Percentiles rank a stretch among this genome's conserved stretches.
phyloP scores from a whole-genome alignment of 2,329 filamentous ascomycete genomes.

The Scytalidium sp. region DNA sequence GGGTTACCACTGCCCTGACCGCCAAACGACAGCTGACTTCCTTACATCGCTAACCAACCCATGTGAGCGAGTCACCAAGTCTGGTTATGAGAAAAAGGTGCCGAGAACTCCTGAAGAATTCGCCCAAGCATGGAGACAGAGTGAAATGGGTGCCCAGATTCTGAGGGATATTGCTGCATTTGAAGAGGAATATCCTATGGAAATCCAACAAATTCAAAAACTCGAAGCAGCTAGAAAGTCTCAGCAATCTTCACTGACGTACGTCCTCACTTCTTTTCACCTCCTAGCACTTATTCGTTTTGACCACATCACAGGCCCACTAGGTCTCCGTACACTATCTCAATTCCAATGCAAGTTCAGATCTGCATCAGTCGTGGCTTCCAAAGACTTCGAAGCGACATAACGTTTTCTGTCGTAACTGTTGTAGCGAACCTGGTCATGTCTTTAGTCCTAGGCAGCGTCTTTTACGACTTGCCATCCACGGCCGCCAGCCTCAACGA shows the following conservation, averaged over 20 bases:
- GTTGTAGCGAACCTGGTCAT: constrained; percentile 36
- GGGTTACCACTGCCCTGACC: constrained; percentile 67
- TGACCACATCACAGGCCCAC: too few relatives aligned
- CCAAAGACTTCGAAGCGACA: constrained; percentile 60
- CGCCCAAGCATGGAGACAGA: constrained; percentile 41
- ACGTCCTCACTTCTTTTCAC: too few relatives aligned
- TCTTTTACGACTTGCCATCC: constrained; percentile 57
- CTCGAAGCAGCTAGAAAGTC: constrained; percentile 25
- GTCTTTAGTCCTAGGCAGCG: constrained; percentile 57
- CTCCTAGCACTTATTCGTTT: too few relatives aligned
- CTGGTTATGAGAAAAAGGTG: constrained; percentile 53
- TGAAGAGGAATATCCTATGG: constrained; percentile 31
- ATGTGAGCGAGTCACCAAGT: constrained; percentile 50
- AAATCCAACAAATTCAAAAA: constrained; percentile 24
- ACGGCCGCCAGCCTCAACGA: constrained; percentile 55
- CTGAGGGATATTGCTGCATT: constrained; percentile 47
- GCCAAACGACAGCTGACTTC: constrained; percentile 55
- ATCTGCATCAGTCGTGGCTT: constrained; percentile 80
- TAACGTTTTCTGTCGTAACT: constrained; percentile 7
- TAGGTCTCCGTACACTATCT: constrained; percentile 84
- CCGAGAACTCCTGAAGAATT: constrained; percentile 52
- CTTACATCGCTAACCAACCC: constrained; percentile 68
- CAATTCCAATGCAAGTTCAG: constrained; percentile 68
- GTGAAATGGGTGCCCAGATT: constrained; percentile 36
- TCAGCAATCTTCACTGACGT: constrained; percentile 39